These are phyloP conservation scores for Nannizzia gypsea DNA, from an alignment of 2,329 filamentous ascomycete genomes.

Conservation along the genomic window DNA sequence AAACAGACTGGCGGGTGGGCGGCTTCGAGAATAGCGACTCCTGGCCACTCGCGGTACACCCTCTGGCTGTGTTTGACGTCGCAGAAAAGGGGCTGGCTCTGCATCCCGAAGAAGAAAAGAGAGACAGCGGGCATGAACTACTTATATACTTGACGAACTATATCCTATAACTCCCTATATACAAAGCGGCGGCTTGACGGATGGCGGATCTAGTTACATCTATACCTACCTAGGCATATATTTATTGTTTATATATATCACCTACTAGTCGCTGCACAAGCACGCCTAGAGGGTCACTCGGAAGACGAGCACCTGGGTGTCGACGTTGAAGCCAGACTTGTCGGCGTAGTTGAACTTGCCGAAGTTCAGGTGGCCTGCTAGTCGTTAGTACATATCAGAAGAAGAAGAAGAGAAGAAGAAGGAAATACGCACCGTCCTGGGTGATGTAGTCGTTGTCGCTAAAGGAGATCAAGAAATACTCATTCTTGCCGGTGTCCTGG, in stretches of 20 bases:
- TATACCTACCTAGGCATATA: no score
- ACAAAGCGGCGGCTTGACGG: no score
- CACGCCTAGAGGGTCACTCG: slow-evolving; percentile 8
- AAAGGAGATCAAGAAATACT: slow-evolving; percentile 56
- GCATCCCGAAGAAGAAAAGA: no score
- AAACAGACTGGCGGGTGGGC: background rate
- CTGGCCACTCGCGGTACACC: background rate
- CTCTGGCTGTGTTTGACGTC: background rate
- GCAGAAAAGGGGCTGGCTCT: no score
- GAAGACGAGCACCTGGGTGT: slow-evolving; percentile 55
- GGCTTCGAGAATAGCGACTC: background rate
- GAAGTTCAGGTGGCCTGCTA: slow-evolving; percentile 43
- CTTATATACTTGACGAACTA: no score
- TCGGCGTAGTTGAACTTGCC: slow-evolving; percentile 48
- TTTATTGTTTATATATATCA: no score
- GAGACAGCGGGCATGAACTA: no score
- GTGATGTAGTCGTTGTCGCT: slow-evolving; percentile 68
- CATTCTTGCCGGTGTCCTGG: slow-evolving; percentile 32
- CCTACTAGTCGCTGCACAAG: background rate
- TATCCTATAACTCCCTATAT: no score
- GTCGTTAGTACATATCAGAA: slow-evolving; percentile 8
- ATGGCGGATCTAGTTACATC: no score
- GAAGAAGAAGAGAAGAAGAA: background rate
- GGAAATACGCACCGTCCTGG: slow-evolving; percentile 44
- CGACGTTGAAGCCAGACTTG: slow-evolving; percentile 44